Percentiles rank a stretch among this genome's conserved stretches.
These are phyloP conservation scores for Ophidiomyces ophidiicola DNA, from an alignment of 2,329 filamentous ascomycete species.

Conservation along the genomic window DNA sequence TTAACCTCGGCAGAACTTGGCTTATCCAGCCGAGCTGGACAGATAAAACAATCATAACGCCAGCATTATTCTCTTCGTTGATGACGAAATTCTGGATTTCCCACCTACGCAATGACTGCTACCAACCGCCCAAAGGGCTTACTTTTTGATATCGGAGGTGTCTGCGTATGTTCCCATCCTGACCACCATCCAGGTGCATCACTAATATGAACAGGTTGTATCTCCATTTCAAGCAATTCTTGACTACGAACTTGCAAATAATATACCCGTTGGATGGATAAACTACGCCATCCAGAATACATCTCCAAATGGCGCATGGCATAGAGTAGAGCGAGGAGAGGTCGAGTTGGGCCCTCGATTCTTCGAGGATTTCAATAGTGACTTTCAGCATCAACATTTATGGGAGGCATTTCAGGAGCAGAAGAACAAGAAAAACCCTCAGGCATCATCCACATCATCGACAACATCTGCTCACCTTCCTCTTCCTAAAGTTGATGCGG, in stretches of 20 bases:
- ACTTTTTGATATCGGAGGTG: slow-evolving; percentile 91
- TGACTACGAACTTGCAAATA: slow-evolving; percentile 66
- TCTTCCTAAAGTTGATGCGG: slow-evolving; percentile 61
- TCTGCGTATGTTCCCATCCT: slow-evolving; percentile 86
- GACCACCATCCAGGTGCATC: neutral
- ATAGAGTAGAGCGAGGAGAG: slow-evolving; percentile 72
- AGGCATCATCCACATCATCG: slow-evolving; percentile 5
- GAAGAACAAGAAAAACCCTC: slow-evolving; percentile 20
- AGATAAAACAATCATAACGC: neutral
- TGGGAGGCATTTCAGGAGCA: slow-evolving; percentile 53
- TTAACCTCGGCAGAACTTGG: slow-evolving; percentile 8
- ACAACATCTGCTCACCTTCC: slow-evolving; percentile 39
- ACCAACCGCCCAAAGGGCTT: slow-evolving; percentile 54
- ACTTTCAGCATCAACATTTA: slow-evolving; percentile 53
- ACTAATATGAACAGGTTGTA: slow-evolving; percentile 49
- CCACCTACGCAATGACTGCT: slow-evolving; percentile 25
- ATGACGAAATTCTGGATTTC: neutral
- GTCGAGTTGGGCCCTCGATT: slow-evolving; percentile 62
- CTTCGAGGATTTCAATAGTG: slow-evolving; percentile 61
- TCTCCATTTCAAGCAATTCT: slow-evolving; percentile 90
- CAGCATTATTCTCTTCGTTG: neutral
- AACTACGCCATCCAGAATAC: slow-evolving; percentile 78
- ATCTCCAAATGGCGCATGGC: slow-evolving; percentile 72
- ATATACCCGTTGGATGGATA: slow-evolving; percentile 77
- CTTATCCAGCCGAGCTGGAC: neutral